phyloP scores from a whole-genome alignment of 495 filamentous ascomycete genomes.

The Glarea lozoyensis region DNA sequence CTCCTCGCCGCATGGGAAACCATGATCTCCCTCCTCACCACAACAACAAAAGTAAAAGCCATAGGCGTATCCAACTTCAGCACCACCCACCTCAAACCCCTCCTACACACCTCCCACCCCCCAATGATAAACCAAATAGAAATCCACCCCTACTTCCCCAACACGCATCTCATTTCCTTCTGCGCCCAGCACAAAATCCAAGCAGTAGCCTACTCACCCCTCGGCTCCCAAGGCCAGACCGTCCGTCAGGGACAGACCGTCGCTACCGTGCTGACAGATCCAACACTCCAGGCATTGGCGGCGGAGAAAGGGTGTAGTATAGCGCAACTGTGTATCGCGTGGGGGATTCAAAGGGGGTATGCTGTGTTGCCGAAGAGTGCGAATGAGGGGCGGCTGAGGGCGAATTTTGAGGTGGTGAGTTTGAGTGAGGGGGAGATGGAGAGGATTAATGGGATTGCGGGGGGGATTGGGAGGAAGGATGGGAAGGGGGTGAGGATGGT shows the following conservation, averaged over 20 bases:
- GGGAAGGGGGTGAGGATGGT: slow-evolving; percentile 61
- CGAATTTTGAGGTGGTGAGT: slow-evolving; percentile 25
- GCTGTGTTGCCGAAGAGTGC: slow-evolving; percentile 40
- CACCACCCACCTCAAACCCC: slow-evolving; percentile 55
- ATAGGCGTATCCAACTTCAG: slow-evolving; percentile 26
- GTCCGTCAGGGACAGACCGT: slow-evolving; percentile 51
- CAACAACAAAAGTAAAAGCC: slow-evolving; percentile 32
- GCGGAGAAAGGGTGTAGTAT: slow-evolving; percentile 26
- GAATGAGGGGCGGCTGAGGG: slow-evolving; percentile 31
- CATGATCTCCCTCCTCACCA: slow-evolving; percentile 47
- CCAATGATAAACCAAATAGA: slow-evolving; percentile 88
- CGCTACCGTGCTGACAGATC: slow-evolving; percentile 51
- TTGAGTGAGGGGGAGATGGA: slow-evolving; percentile 24
- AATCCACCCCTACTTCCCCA: slow-evolving; percentile 60
- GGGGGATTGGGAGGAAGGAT: slow-evolving; percentile 51
- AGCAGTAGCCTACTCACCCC: slow-evolving; percentile 42
- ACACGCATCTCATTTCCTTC: slow-evolving; percentile 19
- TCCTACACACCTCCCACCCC: slow-evolving; percentile 36
- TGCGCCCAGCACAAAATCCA: slow-evolving; percentile 32
- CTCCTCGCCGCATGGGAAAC: slow-evolving; percentile 38
- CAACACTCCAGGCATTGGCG: slow-evolving; percentile 35
- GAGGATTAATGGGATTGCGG: slow-evolving; percentile 48
- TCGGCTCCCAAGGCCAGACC: slow-evolving; percentile 52
- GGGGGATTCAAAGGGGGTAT: slow-evolving; percentile 39
- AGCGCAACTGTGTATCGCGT: slow-evolving; percentile 33